These are phyloP conservation scores for Boechera divaricarpa DNA, from an alignment of 345 rosid genomes.

Conservation along the genomic window DNA sequence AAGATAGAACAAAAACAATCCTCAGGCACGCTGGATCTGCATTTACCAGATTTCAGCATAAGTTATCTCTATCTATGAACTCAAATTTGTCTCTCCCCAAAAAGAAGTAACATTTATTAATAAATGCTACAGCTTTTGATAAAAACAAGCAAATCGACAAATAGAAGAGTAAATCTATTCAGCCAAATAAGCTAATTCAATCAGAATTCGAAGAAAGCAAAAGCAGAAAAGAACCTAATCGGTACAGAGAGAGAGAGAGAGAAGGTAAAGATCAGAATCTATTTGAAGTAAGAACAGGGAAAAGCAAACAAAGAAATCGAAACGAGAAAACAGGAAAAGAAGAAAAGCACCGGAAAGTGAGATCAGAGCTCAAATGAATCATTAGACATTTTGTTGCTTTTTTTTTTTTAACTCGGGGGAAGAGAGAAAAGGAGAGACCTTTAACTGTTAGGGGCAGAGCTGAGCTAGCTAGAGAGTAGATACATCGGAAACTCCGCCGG, in stretches of 20 bases:
- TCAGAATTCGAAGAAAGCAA: conserved; percentile 25
- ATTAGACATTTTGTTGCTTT: conserved; percentile 20
- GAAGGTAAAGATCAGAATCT: conserved; percentile 39
- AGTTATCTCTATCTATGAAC: not conserved
- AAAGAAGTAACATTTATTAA: not conserved
- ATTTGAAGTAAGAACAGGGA: conserved; percentile 28
- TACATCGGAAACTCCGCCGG: conserved; percentile 42
- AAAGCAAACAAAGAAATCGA: conserved; percentile 31
- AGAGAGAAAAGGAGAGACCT: conserved; percentile 23
- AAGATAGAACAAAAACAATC: conserved; percentile 1
- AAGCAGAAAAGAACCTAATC: conserved; percentile 25
- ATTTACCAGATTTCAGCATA: conserved; percentile 18
- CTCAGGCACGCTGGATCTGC: conserved; percentile 31
- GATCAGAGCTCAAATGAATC: conserved; percentile 38
- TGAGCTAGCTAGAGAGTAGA: not conserved
- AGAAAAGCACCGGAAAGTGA: conserved; percentile 23
- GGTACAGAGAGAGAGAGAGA: conserved; percentile 28
- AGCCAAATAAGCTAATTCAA: conserved; percentile 12
- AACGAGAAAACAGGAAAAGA: conserved; percentile 8
- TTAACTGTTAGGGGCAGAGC: not conserved
- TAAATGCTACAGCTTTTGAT: conserved; percentile 24
- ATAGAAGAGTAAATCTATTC: conserved; percentile 1
- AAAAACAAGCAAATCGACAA: not conserved
- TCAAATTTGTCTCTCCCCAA: conserved; percentile 12
- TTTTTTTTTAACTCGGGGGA: conserved; percentile 3